phyloP scores from a whole-genome alignment of 2,329 filamentous ascomycete species.

The Paracamarosporium sp. region DNA sequence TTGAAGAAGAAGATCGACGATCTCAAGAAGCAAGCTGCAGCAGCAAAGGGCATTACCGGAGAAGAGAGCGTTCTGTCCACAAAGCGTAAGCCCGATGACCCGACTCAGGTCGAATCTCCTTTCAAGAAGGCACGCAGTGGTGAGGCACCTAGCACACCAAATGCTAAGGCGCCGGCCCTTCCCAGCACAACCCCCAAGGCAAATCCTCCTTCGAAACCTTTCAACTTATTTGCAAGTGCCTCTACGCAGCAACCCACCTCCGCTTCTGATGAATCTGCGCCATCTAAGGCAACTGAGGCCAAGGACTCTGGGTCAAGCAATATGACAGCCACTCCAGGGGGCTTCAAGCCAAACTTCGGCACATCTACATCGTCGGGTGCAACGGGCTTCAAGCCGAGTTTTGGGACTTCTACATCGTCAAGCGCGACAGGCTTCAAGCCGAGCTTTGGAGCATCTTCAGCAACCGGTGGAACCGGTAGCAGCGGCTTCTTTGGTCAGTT shows the following conservation, averaged over 20 bases:
- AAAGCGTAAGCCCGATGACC: conserved; percentile 36
- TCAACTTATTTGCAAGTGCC: conserved; percentile 19
- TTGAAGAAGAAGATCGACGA: conserved; percentile 37
- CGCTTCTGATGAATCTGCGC: background rate
- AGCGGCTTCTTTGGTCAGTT: conserved; percentile 36
- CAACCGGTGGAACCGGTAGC: background rate
- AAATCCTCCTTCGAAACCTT: conserved; percentile 12
- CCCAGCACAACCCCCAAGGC: conserved; percentile 20
- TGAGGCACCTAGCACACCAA: conserved; percentile 25
- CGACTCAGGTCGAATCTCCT: conserved; percentile 22
- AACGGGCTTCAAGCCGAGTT: conserved; percentile 21
- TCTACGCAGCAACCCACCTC: conserved; percentile 6
- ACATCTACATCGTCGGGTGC: background rate
- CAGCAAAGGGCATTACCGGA: conserved; percentile 38
- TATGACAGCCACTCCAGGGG: conserved; percentile 3
- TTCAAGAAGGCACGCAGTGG: conserved; percentile 33
- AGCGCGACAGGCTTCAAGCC: conserved; percentile 22
- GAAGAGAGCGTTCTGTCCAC: conserved; percentile 40
- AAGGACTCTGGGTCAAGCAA: background rate
- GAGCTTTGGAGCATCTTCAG: conserved; percentile 5
- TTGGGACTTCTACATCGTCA: background rate
- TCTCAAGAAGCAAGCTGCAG: conserved; percentile 37
- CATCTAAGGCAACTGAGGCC: background rate
- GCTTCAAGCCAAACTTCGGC: conserved; percentile 21
- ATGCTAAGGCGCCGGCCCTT: conserved; percentile 21